Evolutionary conservation across 1,284 basidiomycete species (phyloP), one percentile per base, ranked within the genome.

Genomic region (Agroathelia rolfsii): DNA sequence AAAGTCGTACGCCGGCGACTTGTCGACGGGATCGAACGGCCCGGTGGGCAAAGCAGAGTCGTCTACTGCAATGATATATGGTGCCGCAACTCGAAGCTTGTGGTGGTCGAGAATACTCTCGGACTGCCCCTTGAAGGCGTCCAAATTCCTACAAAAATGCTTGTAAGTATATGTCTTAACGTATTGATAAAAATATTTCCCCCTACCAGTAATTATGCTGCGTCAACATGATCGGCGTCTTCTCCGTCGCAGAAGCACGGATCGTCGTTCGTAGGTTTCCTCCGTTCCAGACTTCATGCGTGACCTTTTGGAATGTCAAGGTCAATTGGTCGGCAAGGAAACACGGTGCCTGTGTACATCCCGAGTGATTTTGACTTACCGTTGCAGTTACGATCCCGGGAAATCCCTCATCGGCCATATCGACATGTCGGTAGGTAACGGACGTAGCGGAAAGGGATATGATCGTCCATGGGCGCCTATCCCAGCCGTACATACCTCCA

Each of bases 221-320:
- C 2, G 68, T 73, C 10, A 72, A 48, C 69, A 75, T 72, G 34
- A 75, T 69, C 0, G 72, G 72, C 2, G 72, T 76, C 56, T 64
- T 52, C 44, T 67, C 51, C 0, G 66, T 63, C 0, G 69, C 65
- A 4, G 48, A 58, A 0, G 72, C 71, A 30, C 56, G 52, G 16
- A 75, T 53, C 1, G 47, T 52, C 1, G 66, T 69, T 27, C 58
- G 53, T 26, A 70, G 52, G 5, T 61, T 51, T 5, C 64, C 67
- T 2, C 64, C 64, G 28, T 65, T 60, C 26, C 51, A 52, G 2
- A 74, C 66, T 0, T 58, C 52, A 44, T 74, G 69, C 0, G 65
- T 72, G 0, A 65, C 64, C 66, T 73, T 32, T 20, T 20, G 21
- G 2, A 2, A 24, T 11, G n/a, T 11, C 4, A n/a, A 16, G n/a